Evolutionary conservation across 768 basidiomycete genomes (phyloP), one percentile per base, ranked within the genome.

Genomic region (Kwoniella heveanensis): DNA sequence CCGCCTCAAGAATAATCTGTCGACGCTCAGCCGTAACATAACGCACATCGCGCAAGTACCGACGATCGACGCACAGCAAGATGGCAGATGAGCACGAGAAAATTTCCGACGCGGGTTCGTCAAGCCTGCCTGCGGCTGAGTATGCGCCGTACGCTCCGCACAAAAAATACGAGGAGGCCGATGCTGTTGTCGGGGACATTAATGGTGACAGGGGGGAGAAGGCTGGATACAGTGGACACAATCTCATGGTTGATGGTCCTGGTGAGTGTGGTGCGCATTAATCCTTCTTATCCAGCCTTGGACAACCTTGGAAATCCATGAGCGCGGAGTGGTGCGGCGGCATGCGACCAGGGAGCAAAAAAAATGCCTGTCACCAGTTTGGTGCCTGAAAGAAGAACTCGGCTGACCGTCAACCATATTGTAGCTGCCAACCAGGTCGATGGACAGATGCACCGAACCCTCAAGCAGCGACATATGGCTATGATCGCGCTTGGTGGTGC

Each of bases 401-500:
- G 6, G 49, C 22, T 50, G 49, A 54, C 21, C 52, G 52, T 30
- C 12, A 24, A 57, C 46, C 4, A 5, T 32, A 32, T 13, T 13
- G 5, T 25, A 63, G 60, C 56, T 17, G 56, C 59, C 25, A 52
- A 64, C 55, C 25, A 50, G 19, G 58, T 49, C 25, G 70, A 74
- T 32, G 72, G 77, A 4, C 66, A 63, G 10, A 73, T 79, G 15
- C 70, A 78, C 51, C 72, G 79, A 22, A 72, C 73, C 12, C 69
- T 80, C 55, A 76, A 80, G 65, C 71, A 73, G 47, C 55, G 79
- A 25, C 79, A 80, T 56, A 70, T 80, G 70, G 72, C 77, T 8
- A 80, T 80, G 79, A 80, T 80, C 58, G 79, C 79, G 21, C 65
- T 80, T n/a, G 79, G 79, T 19, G 79, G 79, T 47, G 77, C 78